These are phyloP conservation scores for Beta macrorhiza DNA, from an alignment of 179 eudicot species.

Conservation along the genomic window DNA sequence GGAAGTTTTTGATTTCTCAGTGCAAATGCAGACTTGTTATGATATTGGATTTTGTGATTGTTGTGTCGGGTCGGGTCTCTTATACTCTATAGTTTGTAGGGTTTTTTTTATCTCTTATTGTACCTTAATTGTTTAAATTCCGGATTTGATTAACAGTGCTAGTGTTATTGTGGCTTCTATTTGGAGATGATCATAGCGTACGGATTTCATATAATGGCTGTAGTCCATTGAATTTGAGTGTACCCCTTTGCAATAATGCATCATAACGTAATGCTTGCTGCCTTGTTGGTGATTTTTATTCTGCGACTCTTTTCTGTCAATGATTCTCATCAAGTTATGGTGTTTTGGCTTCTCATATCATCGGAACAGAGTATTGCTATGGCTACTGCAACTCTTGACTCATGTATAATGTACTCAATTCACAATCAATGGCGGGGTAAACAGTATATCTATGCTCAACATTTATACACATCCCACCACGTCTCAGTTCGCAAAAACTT, in stretches of 20 bases:
- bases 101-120: too few relatives aligned
- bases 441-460: not conserved
- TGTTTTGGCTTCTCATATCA: not conserved
- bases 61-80: not conserved
- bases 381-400: slow-evolving; percentile 15
- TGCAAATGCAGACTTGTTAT: not conserved
- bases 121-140: too few relatives aligned
- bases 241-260: not conserved
- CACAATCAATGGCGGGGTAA: slow-evolving; percentile 4
- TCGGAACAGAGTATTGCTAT: not conserved
- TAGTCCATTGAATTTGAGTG: not conserved
- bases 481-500: not conserved
- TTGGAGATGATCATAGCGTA: too few relatives aligned
- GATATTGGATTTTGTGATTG: not conserved
- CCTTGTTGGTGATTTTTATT: not conserved
- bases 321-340: not conserved
- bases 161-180: too few relatives aligned
- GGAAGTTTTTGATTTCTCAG: not conserved
- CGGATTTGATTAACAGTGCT: too few relatives aligned
- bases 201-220: not conserved
- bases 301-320: not conserved
- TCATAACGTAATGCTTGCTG: not conserved
- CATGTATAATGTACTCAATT: slow-evolving; percentile 4
- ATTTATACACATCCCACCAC: not conserved
- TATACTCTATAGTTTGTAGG: too few relatives aligned